These are phyloP conservation scores for Talaromyces sp. DNA, from an alignment of 2,329 filamentous ascomycete genomes.

Conservation along the genomic window DNA sequence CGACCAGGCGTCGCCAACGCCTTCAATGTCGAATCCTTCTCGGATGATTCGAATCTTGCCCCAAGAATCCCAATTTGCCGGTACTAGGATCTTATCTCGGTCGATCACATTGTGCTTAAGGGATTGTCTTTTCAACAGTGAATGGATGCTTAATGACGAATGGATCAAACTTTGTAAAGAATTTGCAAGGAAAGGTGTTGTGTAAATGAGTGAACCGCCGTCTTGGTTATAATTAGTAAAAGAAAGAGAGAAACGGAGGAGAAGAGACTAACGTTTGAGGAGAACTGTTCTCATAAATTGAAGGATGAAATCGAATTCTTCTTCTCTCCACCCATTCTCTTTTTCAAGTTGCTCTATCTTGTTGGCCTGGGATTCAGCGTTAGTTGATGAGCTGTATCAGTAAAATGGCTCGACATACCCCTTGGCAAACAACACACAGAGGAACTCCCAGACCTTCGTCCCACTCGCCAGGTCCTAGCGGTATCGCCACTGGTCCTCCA, in stretches of 20 bases:
- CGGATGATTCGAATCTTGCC: conserved; percentile 90
- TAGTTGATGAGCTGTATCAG: neutral
- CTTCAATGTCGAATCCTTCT: conserved; percentile 88
- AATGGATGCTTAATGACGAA: conserved; percentile 80
- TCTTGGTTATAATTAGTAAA: conserved; percentile 44
- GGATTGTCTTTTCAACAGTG: conserved; percentile 69
- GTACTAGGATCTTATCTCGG: conserved; percentile 88
- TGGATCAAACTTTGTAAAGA: conserved; percentile 76
- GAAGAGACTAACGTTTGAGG: conserved; percentile 64
- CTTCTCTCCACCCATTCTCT: conserved; percentile 88
- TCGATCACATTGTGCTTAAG: conserved; percentile 90
- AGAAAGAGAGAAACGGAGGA: conserved; percentile 4
- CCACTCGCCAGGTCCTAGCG: conserved; percentile 85
- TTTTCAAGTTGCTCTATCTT: conserved; percentile 88
- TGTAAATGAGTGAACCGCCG: conserved; percentile 80
- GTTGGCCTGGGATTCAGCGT: conserved; percentile 55
- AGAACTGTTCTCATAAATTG: conserved; percentile 88
- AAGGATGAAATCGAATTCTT: conserved; percentile 91
- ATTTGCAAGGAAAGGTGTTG: conserved; percentile 68
- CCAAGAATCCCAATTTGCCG: conserved; percentile 98
- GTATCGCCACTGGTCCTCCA: conserved; percentile 66
- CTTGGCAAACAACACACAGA: conserved; percentile 92
- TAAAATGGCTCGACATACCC: conserved; percentile 52
- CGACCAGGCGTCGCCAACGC: conserved; percentile 77
- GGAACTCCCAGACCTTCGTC: conserved; percentile 83